A percentile compares a stretch with the other conserved stretches of the same genome.
Evolutionary conservation across 257 asterid species (phyloP).

Genomic region (Solanum ossicruentum): DNA sequence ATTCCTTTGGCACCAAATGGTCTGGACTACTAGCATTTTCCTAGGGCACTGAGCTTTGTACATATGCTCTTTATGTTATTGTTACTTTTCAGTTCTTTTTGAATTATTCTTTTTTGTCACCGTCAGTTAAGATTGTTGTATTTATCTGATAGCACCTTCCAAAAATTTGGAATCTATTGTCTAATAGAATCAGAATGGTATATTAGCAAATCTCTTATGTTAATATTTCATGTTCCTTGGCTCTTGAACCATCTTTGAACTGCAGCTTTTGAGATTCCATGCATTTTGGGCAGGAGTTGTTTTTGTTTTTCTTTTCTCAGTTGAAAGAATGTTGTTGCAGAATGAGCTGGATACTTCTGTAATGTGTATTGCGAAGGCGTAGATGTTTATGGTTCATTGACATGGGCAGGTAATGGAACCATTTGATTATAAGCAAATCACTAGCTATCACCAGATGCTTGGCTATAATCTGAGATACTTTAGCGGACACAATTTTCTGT

Average conservation of each 20-base stretch:
- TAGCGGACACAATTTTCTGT: background rate
- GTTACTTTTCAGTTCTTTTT: background rate
- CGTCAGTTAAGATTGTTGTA: background rate
- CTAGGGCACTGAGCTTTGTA: background rate
- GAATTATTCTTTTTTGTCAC: background rate
- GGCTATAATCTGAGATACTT: background rate
- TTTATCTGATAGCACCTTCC: background rate
- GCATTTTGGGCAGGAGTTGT: background rate
- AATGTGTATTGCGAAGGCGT: background rate
- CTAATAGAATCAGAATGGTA: background rate
- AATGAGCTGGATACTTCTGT: background rate
- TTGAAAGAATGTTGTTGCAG: background rate
- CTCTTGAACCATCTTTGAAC: background rate
- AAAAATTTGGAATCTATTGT: background rate
- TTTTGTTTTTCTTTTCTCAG: background rate
- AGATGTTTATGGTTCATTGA: background rate
- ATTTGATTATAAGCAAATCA: background rate
- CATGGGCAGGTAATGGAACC: background rate
- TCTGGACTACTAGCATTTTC: background rate
- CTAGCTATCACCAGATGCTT: background rate
- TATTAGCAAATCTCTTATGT: background rate
- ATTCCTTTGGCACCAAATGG: background rate
- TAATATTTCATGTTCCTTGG: background rate
- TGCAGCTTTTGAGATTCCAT: background rate
- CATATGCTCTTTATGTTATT: background rate